Percentiles rank a stretch among this genome's conserved stretches.
Conservation (phyloP, 2,329 filamentous ascomycete genomes). For the Coccinonectria pachysandricola region DNA sequence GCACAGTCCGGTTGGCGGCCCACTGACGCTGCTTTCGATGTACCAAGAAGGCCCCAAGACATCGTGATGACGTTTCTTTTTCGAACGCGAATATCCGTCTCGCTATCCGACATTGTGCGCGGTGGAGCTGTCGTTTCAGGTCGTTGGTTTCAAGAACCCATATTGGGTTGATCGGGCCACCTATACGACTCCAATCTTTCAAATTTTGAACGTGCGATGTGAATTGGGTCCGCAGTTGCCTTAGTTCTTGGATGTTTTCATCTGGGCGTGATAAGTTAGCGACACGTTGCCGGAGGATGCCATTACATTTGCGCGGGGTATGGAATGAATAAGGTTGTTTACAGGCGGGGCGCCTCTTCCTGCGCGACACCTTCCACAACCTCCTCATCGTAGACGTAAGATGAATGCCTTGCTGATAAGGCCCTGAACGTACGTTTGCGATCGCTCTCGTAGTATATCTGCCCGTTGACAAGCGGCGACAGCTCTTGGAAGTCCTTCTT, state of each 20-base stretch:
- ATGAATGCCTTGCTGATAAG: too few species aligned
- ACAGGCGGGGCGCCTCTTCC: too few species aligned
- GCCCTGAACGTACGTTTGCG: conserved; percentile 40
- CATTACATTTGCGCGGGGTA: too few species aligned
- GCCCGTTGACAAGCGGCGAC: conserved; percentile 42
- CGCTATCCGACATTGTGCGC: conserved; percentile 47
- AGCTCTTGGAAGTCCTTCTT: conserved; percentile 52
- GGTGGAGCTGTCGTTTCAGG: conserved; percentile 42
- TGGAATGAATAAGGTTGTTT: too few species aligned
- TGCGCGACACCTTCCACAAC: neutral
- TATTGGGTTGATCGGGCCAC: conserved; percentile 44
- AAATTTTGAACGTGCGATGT: conserved; percentile 38
- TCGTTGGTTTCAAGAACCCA: conserved; percentile 43
- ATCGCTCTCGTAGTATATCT: conserved; percentile 48
- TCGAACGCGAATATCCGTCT: conserved; percentile 44
- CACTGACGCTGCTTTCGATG: conserved; percentile 37
- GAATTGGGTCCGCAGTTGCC: conserved; percentile 34
- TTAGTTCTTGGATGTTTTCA: conserved; percentile 43
- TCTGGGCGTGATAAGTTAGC: conserved; percentile 26
- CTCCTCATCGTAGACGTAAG: too few species aligned
- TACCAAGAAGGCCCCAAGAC: conserved; percentile 47
- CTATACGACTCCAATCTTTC: conserved; percentile 43
- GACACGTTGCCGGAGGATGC: conserved; percentile 3
- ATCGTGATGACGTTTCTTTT: conserved; percentile 37
- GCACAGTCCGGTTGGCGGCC: conserved; percentile 13